Base-by-base conservation (phyloP, 345 rosid species). In the Nasturtium officinale region DNA sequence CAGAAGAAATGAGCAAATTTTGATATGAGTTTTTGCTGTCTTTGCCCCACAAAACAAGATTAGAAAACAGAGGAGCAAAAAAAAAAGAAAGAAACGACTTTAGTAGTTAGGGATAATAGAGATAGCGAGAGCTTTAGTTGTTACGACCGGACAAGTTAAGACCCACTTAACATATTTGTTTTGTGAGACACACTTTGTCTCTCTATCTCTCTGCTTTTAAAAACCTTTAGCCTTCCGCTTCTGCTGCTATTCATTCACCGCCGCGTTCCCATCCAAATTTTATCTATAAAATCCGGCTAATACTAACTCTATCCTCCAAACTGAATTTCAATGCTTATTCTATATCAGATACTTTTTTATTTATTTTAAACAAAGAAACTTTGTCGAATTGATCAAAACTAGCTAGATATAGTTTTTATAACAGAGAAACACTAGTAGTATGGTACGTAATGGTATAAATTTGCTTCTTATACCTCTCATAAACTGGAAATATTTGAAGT, bases 61-160 rank as follows among this genome's bases (percentile, higher is more conserved):
- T 32, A 70, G 32, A 29, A 68, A 70, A 46, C 52, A 70, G 8
- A 70, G 12, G 25, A 20, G 42, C 62, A 38, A 53, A 8, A 51
- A 53, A 8, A 35, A 29, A 38, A 52, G 2, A 58, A 51, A 46
- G 47, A 47, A 55, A 74, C 17, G 77, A 50, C 79, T 75, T 67
- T 75, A 75, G 79, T 68, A 60, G 79, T 75, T 75, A 75, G 35
- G 37, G 74, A 55, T 76, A 70, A 62, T 76, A 63, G 74, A 68
- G 79, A 75, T 57, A 46, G 74, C 32, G 68, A 67, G 63, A 76
- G 70, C 79, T 76, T 76, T 77, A 77, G 80, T 77, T 64, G 80
- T 70, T 77, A 70, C 60, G 71, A 76, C 45, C 79, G 42, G 75
- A 54, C 75, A 63, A 76, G 71, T 43, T 62, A 75, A 52, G 53